Conservation (phyloP, 306 rosid species). For the Cucurbita pepo region DNA sequence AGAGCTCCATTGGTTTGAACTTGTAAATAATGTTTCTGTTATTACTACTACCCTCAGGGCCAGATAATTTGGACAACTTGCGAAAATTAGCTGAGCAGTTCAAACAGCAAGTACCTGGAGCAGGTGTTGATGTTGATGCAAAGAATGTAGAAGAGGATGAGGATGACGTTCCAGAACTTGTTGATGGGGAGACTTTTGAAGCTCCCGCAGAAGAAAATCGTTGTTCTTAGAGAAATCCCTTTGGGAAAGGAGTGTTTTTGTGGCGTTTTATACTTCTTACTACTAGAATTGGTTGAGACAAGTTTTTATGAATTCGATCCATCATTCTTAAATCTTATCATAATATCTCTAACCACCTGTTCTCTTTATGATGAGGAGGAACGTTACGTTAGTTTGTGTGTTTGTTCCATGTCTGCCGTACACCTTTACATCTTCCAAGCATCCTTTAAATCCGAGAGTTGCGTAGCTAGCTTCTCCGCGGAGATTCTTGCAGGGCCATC, state of each 20-base stretch:
- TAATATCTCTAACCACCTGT: constrained; percentile 1
- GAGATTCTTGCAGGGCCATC: background rate
- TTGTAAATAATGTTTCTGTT: background rate
- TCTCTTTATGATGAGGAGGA: constrained; percentile 5
- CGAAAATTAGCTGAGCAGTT: constrained; percentile 84
- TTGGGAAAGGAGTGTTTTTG: background rate
- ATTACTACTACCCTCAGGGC: constrained; percentile 34
- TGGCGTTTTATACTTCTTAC: background rate
- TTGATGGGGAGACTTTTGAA: constrained; percentile 74
- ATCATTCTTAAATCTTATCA: constrained; percentile 3
- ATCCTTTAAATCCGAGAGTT: background rate
- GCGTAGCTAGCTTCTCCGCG: background rate
- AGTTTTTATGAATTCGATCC: background rate
- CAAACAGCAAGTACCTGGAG: constrained; percentile 69
- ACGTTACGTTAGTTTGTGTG: background rate
- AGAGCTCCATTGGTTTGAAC: background rate
- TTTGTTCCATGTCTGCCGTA: background rate
- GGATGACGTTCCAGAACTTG: constrained; percentile 79
- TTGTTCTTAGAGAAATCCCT: constrained; percentile 17
- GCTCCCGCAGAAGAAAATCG: constrained; percentile 57
- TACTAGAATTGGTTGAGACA: background rate
- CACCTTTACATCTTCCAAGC: background rate
- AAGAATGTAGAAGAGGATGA: constrained; percentile 30
- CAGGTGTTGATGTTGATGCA: constrained; percentile 27
- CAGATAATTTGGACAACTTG: constrained; percentile 84